These are phyloP conservation scores for Ampelocalamus luodianensis DNA, from an alignment of 176 grass and related monocot species.

Conservation along the genomic window DNA sequence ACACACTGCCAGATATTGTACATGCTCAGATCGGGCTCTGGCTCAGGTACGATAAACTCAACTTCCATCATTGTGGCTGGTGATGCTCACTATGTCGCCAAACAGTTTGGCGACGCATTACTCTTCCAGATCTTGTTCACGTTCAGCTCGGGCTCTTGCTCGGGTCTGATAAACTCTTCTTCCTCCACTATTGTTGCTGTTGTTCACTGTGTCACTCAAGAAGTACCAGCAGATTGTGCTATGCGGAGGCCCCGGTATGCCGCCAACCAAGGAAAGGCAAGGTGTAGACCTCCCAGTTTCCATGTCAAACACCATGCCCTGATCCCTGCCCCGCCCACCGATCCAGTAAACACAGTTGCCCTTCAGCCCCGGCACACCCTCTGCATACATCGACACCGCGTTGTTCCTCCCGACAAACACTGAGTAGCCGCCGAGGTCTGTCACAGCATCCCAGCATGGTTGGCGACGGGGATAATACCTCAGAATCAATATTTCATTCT, in stretches of 20 bases:
- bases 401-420: slow-evolving; percentile 60
- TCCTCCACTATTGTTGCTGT: slow-evolving; percentile 34
- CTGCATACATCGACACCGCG: slow-evolving; percentile 46
- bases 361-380: slow-evolving; percentile 38
- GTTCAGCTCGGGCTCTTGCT: slow-evolving; percentile 50
- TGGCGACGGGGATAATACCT: slow-evolving; percentile 56
- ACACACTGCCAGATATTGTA: slow-evolving; percentile 31
- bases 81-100: slow-evolving; percentile 40
- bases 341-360: slow-evolving; percentile 61
- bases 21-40: neutral
- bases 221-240: slow-evolving; percentile 63
- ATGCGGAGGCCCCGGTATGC: slow-evolving; percentile 16
- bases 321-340: slow-evolving; percentile 57
- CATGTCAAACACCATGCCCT: slow-evolving; percentile 70
- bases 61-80: slow-evolving; percentile 7
- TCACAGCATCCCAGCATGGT: slow-evolving; percentile 52
- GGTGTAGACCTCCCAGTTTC: slow-evolving; percentile 45
- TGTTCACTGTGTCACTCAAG: slow-evolving; percentile 54
- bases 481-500: slow-evolving; percentile 56
- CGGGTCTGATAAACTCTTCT: slow-evolving; percentile 57
- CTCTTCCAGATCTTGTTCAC: slow-evolving; percentile 38
- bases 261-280: slow-evolving; percentile 33
- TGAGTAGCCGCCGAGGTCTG: slow-evolving; percentile 39
- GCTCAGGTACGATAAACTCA: slow-evolving; percentile 20
- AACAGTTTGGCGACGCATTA: slow-evolving; percentile 27